A percentile compares a stretch with the other conserved stretches of the same genome.
Conservation (phyloP, 345 rosid genomes). For the Erucastrum elatum region DNA sequence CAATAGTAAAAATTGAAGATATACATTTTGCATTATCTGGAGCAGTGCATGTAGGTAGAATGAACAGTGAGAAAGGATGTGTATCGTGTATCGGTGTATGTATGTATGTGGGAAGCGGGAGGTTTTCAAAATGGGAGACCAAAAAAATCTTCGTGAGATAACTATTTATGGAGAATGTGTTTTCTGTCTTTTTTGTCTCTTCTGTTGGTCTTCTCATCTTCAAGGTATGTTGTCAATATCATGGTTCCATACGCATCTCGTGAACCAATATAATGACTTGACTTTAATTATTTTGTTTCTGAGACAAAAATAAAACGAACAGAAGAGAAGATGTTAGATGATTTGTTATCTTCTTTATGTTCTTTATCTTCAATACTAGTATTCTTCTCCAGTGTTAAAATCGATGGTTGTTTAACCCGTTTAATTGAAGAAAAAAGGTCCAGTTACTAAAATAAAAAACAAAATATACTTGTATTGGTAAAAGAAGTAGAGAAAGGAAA, state of each 20-base stretch:
- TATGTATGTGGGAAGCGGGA: constrained; percentile 18
- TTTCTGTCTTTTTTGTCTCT: constrained; percentile 39
- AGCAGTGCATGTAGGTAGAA: constrained; percentile 16
- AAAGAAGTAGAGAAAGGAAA: constrained; percentile 21
- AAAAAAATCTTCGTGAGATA: constrained; percentile 23
- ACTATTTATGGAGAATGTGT: constrained; percentile 32
- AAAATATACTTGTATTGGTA: not conserved
- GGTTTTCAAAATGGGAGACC: constrained; percentile 41
- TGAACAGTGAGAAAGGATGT: constrained; percentile 14
- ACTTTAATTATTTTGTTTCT: not conserved
- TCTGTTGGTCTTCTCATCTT: constrained; percentile 32
- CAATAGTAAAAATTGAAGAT: not conserved
- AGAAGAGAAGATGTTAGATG: not conserved
- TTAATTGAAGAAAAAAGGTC: constrained; percentile 1
- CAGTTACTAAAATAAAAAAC: not conserved
- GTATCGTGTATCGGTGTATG: not conserved
- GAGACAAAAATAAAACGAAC: constrained; percentile 25
- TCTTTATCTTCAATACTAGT: not conserved
- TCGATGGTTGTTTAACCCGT: not conserved
- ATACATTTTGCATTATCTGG: not conserved
- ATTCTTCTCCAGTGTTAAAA: constrained; percentile 6
- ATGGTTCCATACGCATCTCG: constrained; percentile 44
- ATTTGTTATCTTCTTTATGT: constrained; percentile 29
- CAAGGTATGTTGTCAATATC: constrained; percentile 31
- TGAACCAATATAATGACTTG: constrained; percentile 40